phyloP scores from a whole-genome alignment of 2,329 filamentous ascomycete species.

The Diaporthe aspalathi region DNA sequence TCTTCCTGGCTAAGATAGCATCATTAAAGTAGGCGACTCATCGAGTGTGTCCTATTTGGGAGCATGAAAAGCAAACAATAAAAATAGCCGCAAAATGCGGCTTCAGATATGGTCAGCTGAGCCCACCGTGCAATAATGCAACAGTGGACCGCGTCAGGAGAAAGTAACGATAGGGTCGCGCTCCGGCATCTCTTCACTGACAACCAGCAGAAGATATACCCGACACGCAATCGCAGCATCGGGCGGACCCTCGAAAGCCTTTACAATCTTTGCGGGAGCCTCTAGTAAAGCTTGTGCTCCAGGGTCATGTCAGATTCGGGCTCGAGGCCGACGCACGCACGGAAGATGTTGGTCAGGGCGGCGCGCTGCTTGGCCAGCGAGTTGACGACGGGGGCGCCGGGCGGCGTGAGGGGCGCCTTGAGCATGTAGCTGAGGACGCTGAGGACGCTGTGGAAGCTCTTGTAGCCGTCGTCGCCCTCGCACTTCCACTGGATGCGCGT shows the following conservation, averaged over 20 bases:
- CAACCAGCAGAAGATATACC: background rate
- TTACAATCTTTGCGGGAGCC: background rate
- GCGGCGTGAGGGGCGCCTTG: slow-evolving; percentile 91
- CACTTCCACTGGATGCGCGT: slow-evolving; percentile 94
- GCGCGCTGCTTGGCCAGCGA: slow-evolving; percentile 95
- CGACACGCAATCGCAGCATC: background rate
- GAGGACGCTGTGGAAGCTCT: slow-evolving; percentile 95
- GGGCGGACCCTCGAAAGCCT: background rate
- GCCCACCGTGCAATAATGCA: background rate
- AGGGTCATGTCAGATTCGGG: slow-evolving; percentile 91
- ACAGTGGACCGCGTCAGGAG: background rate
- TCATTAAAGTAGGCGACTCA: background rate
- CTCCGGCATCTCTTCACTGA: background rate
- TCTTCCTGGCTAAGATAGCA: slow-evolving; percentile 22
- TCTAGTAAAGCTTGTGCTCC: slow-evolving; percentile 39
- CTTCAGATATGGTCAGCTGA: slow-evolving; percentile 13
- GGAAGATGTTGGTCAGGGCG: slow-evolving; percentile 97
- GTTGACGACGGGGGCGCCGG: slow-evolving; percentile 96
- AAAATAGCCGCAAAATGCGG: background rate
- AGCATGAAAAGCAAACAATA: background rate
- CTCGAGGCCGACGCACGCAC: slow-evolving; percentile 94
- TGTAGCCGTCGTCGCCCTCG: slow-evolving; percentile 76
- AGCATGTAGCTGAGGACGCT: slow-evolving; percentile 99
- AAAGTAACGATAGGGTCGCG: slow-evolving; percentile 4
- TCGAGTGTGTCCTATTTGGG: background rate